phyloP scores from a whole-genome alignment of 2,329 filamentous ascomycete genomes.

The Pleoardoris graminearum region DNA sequence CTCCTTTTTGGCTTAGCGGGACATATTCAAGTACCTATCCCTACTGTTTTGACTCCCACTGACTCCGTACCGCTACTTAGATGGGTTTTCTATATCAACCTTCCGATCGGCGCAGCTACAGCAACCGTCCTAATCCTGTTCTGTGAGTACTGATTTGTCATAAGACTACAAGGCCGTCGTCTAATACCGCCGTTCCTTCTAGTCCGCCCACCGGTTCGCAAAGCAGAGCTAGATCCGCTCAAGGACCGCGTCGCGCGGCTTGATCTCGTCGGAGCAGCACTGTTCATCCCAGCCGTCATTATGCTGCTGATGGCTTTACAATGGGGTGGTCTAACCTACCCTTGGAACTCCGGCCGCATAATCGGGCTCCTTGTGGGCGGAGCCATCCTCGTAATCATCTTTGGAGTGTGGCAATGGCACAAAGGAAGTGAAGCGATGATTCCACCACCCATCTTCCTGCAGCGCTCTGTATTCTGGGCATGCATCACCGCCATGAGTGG shows the following conservation, averaged over 20 bases:
- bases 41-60: too few species aligned
- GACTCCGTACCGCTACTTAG: too few species aligned
- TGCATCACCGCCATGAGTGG: slow-evolving; percentile 41
- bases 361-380: slow-evolving; percentile 55
- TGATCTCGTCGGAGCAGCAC: slow-evolving; percentile 49
- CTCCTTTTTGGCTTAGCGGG: too few species aligned
- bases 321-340: slow-evolving; percentile 46
- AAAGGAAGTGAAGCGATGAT: slow-evolving; percentile 44
- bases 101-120: slow-evolving; percentile 46
- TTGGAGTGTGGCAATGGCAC: slow-evolving; percentile 20
- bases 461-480: slow-evolving; percentile 34
- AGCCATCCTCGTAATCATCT: slow-evolving; percentile 49
- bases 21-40: too few species aligned
- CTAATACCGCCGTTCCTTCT: background rate
- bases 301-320: slow-evolving; percentile 54
- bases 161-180: too few species aligned
- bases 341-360: slow-evolving; percentile 51
- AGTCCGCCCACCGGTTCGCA: slow-evolving; percentile 20
- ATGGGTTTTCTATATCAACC: slow-evolving; percentile 51
- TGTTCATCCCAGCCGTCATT: slow-evolving; percentile 48
- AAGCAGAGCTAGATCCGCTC: slow-evolving; percentile 18
- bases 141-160: slow-evolving; percentile 6
- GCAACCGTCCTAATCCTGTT: slow-evolving; percentile 16
- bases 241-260: slow-evolving; percentile 42
- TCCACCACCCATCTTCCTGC: slow-evolving; percentile 43